phyloP scores from a whole-genome alignment of 2,329 filamentous ascomycete genomes.

The Cladosporium oxysporum region DNA sequence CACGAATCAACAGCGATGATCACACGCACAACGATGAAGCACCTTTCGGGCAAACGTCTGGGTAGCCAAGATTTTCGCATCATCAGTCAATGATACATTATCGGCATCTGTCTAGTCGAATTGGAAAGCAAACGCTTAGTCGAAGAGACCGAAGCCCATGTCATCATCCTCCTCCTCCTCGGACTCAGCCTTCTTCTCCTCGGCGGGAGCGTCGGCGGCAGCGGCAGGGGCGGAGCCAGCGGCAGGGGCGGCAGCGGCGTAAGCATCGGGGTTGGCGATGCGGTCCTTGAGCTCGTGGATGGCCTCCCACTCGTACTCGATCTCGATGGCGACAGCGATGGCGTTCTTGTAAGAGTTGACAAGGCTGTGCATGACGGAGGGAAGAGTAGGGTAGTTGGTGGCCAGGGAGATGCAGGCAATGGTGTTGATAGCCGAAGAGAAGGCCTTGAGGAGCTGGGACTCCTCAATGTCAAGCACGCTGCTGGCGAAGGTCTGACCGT shows the following conservation, averaged over 20 bases:
- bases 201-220: slow-evolving; percentile 53
- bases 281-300: slow-evolving; percentile 99
- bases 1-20: slow-evolving; percentile 19
- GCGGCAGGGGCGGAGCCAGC: slow-evolving; percentile 55
- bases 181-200: slow-evolving; percentile 62
- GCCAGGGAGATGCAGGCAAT: slow-evolving; percentile 91
- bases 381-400: slow-evolving; percentile 90
- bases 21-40: slow-evolving; percentile 12
- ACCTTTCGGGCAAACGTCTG: slow-evolving; percentile 12
- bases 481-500: slow-evolving; percentile 88
- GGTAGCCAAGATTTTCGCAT: slow-evolving; percentile 26
- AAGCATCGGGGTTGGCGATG: slow-evolving; percentile 97
- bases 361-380: slow-evolving; percentile 93
- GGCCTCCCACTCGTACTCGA: slow-evolving; percentile 90
- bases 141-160: slow-evolving; percentile 58
- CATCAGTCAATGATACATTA: slow-evolving; percentile 23
- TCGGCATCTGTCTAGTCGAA: slow-evolving; percentile 17
- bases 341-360: slow-evolving; percentile 99
- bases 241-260: slow-evolving; percentile 77
- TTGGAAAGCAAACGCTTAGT: slow-evolving; percentile 42
- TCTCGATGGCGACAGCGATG: slow-evolving; percentile 84
- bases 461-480: slow-evolving; percentile 90
- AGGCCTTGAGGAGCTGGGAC: slow-evolving; percentile 84
- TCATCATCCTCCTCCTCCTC: slow-evolving; percentile 63
- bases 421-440: slow-evolving; percentile 78